Conservation (phyloP, 441 rosid species). For the Macaranga tanarius region DNA sequence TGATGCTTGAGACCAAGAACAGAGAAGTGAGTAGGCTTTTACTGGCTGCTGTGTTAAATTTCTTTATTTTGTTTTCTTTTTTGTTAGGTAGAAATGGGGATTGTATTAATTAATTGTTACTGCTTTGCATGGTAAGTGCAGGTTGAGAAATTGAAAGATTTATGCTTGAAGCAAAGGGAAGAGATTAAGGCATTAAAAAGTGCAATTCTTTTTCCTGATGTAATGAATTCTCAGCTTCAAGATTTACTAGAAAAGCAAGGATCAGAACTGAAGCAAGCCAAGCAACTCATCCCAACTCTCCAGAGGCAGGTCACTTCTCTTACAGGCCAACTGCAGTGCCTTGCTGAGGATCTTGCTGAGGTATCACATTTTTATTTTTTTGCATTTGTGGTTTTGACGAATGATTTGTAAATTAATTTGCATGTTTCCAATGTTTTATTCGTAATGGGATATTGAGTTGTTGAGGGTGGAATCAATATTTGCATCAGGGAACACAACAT, state of each 20-base stretch:
- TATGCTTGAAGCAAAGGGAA: constrained; percentile 84
- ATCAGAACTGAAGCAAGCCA: constrained; percentile 79
- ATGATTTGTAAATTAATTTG: neutral
- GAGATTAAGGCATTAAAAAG: constrained; percentile 76
- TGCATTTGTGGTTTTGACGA: neutral
- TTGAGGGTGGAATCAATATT: neutral
- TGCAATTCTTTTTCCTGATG: constrained; percentile 76
- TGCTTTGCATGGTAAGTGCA: constrained; percentile 30
- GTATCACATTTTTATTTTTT: constrained; percentile 30
- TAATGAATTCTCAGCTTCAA: constrained; percentile 53
- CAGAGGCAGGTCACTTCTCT: constrained; percentile 90
- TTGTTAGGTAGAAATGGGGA: neutral
- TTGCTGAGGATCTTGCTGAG: constrained; percentile 89
- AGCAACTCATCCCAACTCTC: constrained; percentile 69
- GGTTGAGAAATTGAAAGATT: constrained; percentile 88
- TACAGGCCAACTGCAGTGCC: constrained; percentile 76
- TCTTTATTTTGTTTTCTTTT: neutral
- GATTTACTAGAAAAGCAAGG: constrained; percentile 55
- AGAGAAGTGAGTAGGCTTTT: constrained; percentile 44
- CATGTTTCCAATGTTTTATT: neutral
- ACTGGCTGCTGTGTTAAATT: too few species aligned
- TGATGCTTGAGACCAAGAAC: constrained; percentile 59
- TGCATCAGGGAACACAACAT: neutral
- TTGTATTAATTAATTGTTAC: neutral
- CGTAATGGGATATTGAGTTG: neutral